Base-by-base conservation (phyloP, 352 stramenopile genomes). In the Thalassiosira hispida region DNA sequence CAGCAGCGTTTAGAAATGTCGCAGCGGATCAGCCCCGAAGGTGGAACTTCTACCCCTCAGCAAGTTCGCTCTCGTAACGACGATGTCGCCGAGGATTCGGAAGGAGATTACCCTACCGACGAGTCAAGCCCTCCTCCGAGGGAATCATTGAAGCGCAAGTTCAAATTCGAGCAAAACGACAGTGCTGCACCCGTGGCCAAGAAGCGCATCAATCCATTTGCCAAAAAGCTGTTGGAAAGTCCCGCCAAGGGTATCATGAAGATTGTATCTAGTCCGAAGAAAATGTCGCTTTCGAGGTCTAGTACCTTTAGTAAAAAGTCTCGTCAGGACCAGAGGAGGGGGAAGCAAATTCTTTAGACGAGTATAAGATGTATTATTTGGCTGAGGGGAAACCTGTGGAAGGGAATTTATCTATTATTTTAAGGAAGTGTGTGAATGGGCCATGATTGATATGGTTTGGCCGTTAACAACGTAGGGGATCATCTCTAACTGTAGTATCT, bases 121-220 rank as follows among this genome's bases (percentile, higher is more conserved):
- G 65, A 73, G 44, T 63, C 77, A 40, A 79, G 12, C 49, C 69
- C 61, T 56, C 69, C 61, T 9, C 42, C 31, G 31, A 38, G 29
- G 61, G 38, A 73, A 33, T 74, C 46, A 0, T 42, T 74, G n/a
- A 81, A 81, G 38, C 70, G 65, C 56, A 70, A 38, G 8, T 35
- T 72, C 42, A 59, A 38, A 38, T 35, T 72, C 42, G 64, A 73
- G 9, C 33, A 77, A 20, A 35, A 67, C 14, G 42, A 18, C 27
- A n/a, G n/a, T n/a, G n/a, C n/a, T 38, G 46, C 27, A 8, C 23
- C 20, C 0, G 14, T 35, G 23, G 52, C 25, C 1, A 74, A 35
- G 14, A 84, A 66, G 31, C 63, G 64, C 8, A 49, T 67, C 2
- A 87, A 87, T 69, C 80, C 80, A 16, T 87, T 87, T 74, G 80